Evolutionary conservation across 176 grass and related monocot species (phyloP).

Genomic region (Carex littledalei): DNA sequence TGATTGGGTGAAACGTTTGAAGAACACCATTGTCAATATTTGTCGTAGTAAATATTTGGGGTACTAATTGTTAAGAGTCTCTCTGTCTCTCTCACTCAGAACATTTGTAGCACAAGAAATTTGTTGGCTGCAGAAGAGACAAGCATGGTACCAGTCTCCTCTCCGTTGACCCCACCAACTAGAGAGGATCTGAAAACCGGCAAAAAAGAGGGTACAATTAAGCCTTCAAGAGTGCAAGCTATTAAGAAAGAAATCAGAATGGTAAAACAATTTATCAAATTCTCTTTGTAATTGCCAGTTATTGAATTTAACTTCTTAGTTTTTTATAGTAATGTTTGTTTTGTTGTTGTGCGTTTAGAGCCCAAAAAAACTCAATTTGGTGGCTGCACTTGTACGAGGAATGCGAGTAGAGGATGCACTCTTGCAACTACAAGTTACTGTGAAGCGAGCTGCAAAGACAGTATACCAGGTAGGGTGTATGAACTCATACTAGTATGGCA

Average conservation of each 20-base stretch:
- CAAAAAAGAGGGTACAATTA: slow-evolving; percentile 36
- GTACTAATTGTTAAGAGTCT: background rate
- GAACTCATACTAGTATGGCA: background rate
- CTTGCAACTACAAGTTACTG: slow-evolving; percentile 82
- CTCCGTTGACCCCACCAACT: slow-evolving; percentile 55
- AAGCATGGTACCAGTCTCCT: slow-evolving; percentile 63
- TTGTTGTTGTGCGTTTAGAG: slow-evolving; percentile 45
- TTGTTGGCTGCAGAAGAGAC: slow-evolving; percentile 56
- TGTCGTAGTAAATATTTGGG: slow-evolving; percentile 3
- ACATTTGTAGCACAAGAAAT: slow-evolving; percentile 58
- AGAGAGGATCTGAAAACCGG: slow-evolving; percentile 34
- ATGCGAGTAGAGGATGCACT: slow-evolving; percentile 92
- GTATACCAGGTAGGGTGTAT: slow-evolving; percentile 62
- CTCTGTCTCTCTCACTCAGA: slow-evolving; percentile 27
- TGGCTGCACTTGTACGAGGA: slow-evolving; percentile 68
- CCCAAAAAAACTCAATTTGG: slow-evolving; percentile 96
- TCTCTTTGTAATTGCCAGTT: background rate
- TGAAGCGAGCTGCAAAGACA: slow-evolving; percentile 86
- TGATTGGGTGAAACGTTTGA: background rate
- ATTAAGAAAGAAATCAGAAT: slow-evolving; percentile 80
- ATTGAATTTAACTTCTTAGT: background rate
- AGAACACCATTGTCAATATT: background rate
- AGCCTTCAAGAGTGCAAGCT: slow-evolving; percentile 58
- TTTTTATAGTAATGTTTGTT: background rate
- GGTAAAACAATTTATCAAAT: slow-evolving; percentile 26